A percentile compares a stretch with the other conserved stretches of the same genome.
phyloP scores from a whole-genome alignment of 1,284 basidiomycete species.

The Pseudozyma thailandica region DNA sequence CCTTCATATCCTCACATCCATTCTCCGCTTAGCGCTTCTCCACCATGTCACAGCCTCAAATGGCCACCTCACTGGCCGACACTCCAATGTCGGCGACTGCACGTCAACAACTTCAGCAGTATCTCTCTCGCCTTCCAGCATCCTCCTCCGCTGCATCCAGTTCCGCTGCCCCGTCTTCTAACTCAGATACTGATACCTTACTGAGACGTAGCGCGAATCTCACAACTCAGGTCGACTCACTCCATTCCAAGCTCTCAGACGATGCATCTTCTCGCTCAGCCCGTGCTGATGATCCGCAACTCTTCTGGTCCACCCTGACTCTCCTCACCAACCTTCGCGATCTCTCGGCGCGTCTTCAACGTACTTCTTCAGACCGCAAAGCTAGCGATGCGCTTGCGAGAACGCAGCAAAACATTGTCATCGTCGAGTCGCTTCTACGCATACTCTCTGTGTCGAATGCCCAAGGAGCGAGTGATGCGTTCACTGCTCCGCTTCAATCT shows the following conservation, averaged over 20 bases:
- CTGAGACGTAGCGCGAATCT: conserved; percentile 8
- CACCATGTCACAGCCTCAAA: neutral
- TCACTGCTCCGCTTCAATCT: conserved; percentile 20
- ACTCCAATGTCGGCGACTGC: conserved; percentile 16
- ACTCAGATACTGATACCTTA: conserved; percentile 2
- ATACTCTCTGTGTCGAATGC: conserved; percentile 11
- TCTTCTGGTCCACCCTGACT: conserved; percentile 37
- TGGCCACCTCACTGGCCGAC: neutral
- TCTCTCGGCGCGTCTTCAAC: conserved; percentile 12
- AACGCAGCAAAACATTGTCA: conserved; percentile 27
- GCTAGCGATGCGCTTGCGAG: conserved; percentile 12
- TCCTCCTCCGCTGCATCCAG: conserved; percentile 7
- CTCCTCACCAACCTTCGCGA: conserved; percentile 28
- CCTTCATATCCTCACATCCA: neutral
- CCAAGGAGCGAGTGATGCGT: neutral
- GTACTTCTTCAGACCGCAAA: neutral
- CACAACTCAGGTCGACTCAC: conserved; percentile 10
- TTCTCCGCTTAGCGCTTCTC: neutral
- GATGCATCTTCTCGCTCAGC: neutral
- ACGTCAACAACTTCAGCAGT: conserved; percentile 29
- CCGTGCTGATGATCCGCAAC: conserved; percentile 18
- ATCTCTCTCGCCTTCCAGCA: conserved; percentile 13
- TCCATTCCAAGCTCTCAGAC: conserved; percentile 8
- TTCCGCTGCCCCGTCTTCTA: conserved; percentile 1
- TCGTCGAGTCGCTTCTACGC: conserved; percentile 24